A percentile compares a stretch with the other conserved stretches of the same genome.
These are phyloP conservation scores for Hypsizygus marmoreus DNA, from an alignment of 768 basidiomycete genomes.

Conservation along the genomic window DNA sequence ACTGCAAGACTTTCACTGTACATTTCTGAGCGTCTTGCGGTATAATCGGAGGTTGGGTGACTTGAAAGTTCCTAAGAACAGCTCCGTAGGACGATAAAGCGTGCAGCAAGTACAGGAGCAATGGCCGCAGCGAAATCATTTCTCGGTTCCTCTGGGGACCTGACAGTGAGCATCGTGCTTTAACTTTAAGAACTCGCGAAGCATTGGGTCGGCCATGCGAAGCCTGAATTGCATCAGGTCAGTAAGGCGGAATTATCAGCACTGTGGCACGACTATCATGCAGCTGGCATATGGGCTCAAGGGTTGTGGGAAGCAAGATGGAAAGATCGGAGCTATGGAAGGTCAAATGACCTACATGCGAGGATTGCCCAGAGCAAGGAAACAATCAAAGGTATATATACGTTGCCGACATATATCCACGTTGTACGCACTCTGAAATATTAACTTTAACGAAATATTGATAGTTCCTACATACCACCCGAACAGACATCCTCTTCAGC, in stretches of 20 bases:
- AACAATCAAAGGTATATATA: constrained; percentile 8
- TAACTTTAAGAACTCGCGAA: constrained; percentile 1
- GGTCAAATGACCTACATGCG: constrained; percentile 11
- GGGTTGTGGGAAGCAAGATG: background rate
- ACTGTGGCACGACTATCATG: constrained; percentile 1
- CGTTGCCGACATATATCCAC: constrained; percentile 10
- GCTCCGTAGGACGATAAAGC: constrained; percentile 35
- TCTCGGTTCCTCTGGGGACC: constrained; percentile 3
- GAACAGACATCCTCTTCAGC: background rate
- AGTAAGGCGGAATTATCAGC: background rate
- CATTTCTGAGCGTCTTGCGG: constrained; percentile 62
- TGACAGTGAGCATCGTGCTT: background rate
- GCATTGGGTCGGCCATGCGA: no score
- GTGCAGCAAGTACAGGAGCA: constrained; percentile 16
- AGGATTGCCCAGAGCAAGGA: constrained; percentile 5
- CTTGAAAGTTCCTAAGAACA: constrained; percentile 67
- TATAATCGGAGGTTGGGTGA: constrained; percentile 72
- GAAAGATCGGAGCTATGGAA: background rate
- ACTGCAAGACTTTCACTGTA: constrained; percentile 67
- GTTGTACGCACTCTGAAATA: constrained; percentile 1
- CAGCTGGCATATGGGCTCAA: constrained; percentile 6
- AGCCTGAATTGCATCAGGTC: no score
- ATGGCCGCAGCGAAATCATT: constrained; percentile 17
- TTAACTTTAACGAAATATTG: constrained; percentile 5
- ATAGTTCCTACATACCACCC: constrained; percentile 7